These are phyloP conservation scores for Phytophthora constricta DNA, from an alignment of 352 stramenopile species.

Conservation along the genomic window DNA sequence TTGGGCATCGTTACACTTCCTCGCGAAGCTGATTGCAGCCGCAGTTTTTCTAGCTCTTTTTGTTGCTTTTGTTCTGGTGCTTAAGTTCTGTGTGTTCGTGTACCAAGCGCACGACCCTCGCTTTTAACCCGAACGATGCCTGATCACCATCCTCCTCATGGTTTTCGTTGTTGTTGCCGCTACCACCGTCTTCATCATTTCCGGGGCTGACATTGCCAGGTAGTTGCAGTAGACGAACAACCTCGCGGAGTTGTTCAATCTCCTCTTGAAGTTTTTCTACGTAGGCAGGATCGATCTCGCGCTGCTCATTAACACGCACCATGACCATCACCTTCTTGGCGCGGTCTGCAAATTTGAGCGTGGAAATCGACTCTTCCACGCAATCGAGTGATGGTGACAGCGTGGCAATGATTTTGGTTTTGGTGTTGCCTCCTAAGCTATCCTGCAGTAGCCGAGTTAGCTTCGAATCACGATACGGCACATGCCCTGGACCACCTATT, in stretches of 20 bases:
- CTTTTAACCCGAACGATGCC: slow-evolving; percentile 26
- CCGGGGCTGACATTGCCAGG: slow-evolving; percentile 7
- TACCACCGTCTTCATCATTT: slow-evolving; percentile 9
- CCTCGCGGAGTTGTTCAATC: slow-evolving; percentile 74
- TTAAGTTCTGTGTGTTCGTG: slow-evolving; percentile 79
- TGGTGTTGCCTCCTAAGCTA: slow-evolving; percentile 87
- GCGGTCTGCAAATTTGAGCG: slow-evolving; percentile 93
- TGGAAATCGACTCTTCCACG: slow-evolving; percentile 93
- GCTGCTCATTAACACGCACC: slow-evolving; percentile 85
- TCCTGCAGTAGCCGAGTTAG: slow-evolving; percentile 93
- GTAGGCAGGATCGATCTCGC: slow-evolving; percentile 86
- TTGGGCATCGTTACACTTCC: neutral
- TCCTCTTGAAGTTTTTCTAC: slow-evolving; percentile 90
- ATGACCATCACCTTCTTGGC: slow-evolving; percentile 92
- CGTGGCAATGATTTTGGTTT: slow-evolving; percentile 93
- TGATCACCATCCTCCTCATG: slow-evolving; percentile 24
- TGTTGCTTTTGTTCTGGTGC: slow-evolving; percentile 61
- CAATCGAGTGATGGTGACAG: slow-evolving; percentile 86
- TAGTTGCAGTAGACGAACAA: slow-evolving; percentile 56
- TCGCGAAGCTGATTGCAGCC: slow-evolving; percentile 24
- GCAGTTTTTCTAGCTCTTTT: slow-evolving; percentile 62
- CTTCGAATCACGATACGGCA: slow-evolving; percentile 95
- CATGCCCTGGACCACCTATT: slow-evolving; percentile 49
- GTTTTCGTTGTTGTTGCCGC: slow-evolving; percentile 32
- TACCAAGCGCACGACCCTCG: slow-evolving; percentile 52